Evolutionary conservation across 352 stramenopile species (phyloP).

Genomic region (Pythium myriotylum): DNA sequence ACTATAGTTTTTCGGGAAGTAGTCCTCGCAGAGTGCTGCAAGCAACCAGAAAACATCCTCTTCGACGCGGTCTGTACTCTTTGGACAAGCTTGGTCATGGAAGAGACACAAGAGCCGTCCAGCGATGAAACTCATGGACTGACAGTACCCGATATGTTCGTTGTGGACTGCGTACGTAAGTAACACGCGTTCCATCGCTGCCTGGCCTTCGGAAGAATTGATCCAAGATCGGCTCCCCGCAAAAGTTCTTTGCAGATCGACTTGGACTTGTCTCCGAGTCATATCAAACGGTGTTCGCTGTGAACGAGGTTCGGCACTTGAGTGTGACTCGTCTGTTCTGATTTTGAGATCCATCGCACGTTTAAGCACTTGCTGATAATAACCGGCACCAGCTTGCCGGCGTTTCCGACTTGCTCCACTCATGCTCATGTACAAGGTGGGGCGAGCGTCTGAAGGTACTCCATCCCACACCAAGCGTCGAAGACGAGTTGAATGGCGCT

Average conservation of each 20-base stretch:
- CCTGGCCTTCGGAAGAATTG: constrained; percentile 44
- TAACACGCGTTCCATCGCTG: constrained; percentile 65
- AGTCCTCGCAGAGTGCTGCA: constrained; percentile 51
- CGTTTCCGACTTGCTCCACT: constrained; percentile 39
- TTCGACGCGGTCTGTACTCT: constrained; percentile 23
- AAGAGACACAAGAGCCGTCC: constrained; percentile 72
- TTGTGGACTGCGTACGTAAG: constrained; percentile 84
- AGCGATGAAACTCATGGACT: constrained; percentile 91
- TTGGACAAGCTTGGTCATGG: constrained; percentile 2
- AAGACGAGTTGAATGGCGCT: constrained; percentile 15
- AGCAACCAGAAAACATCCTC: constrained; percentile 70
- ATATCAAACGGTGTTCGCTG: constrained; percentile 30
- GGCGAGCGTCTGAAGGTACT: constrained; percentile 46
- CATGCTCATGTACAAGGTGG: constrained; percentile 47
- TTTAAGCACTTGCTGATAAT: constrained; percentile 35
- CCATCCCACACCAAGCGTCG: constrained; percentile 51
- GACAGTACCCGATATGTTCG: constrained; percentile 80
- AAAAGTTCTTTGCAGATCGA: constrained; percentile 74
- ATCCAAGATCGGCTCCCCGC: constrained; percentile 69
- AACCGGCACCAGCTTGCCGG: constrained; percentile 24
- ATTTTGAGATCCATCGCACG: constrained; percentile 18
- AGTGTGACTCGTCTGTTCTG: not conserved
- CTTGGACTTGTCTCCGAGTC: constrained; percentile 55
- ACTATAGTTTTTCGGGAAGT: constrained; percentile 64
- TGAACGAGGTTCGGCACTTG: not conserved